Evolutionary conservation across 1,139 yeast species (phyloP), one percentile per base, ranked within the genome.

Genomic region (Yamadazyma sp.): DNA sequence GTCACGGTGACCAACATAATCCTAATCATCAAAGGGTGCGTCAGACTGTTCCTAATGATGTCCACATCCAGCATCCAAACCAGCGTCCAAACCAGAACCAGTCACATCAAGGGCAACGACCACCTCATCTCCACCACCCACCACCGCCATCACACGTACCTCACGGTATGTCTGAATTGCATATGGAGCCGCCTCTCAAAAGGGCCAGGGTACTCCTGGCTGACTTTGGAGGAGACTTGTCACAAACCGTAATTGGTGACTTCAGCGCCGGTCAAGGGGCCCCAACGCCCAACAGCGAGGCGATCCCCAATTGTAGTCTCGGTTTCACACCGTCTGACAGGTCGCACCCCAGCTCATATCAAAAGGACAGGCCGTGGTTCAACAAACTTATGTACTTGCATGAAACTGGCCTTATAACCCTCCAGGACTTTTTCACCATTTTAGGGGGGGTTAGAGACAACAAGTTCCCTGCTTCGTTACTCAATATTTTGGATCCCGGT

Each of bases 311-410:
- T 6, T 56, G 52, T 31, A 59, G 57, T 2, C 51, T 12, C 16
- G 16, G 8, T 5, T 12, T 12, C 16, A 6, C 29, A 33, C 17
- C 29, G 16, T 16, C 17, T 11, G 10, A 4, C 6, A 14, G 23
- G 5, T n/a, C 30, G 4, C 20, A 24, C 20, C 17, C 35, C 17
- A 23, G 37, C 29, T 23, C 66, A 31, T 68, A 68, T 43, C 59
- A 65, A 18, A 66, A 65, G 37, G 73, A 68, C 40, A 54, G 72
- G n/a, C 62, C 64, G 37, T 68, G 74, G 73, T 66, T 67, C 46
- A 65, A 60, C 41, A 64, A 59, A 39, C 55, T 66, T 35, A 55
- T 68, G 17, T 48, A 55, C 4, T 50, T 67, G 30, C 61, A 62
- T 43, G 69, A 65, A 26, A 48, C 53, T 3, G 62, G 62, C 3